Percentiles rank a stretch among this genome's conserved stretches.
These are phyloP conservation scores for Colletotrichum gloeosporioides DNA, from an alignment of 2,329 filamentous ascomycete species.

Conservation along the genomic window DNA sequence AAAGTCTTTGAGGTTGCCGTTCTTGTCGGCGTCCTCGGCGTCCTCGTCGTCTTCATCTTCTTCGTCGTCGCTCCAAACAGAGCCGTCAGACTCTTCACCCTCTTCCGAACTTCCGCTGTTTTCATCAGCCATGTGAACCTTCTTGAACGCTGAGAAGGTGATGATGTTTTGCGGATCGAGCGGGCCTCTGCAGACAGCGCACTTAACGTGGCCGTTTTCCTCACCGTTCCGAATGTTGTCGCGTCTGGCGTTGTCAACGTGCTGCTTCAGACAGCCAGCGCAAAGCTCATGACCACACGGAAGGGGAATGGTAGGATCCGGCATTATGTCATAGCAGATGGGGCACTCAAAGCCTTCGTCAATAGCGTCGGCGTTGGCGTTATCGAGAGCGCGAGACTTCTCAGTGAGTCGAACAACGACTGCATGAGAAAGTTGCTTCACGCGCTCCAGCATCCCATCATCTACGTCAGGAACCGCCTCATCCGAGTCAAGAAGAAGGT, in stretches of 20 bases:
- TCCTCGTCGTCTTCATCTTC: slow-evolving; percentile 33
- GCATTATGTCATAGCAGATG: slow-evolving; percentile 78
- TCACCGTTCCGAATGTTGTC: slow-evolving; percentile 64
- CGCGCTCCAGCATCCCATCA: slow-evolving; percentile 64
- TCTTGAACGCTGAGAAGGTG: slow-evolving; percentile 75
- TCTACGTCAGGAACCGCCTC: slow-evolving; percentile 44
- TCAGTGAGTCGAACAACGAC: slow-evolving; percentile 70
- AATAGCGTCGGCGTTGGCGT: slow-evolving; percentile 39
- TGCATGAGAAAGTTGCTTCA: slow-evolving; percentile 60
- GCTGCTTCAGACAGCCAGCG: slow-evolving; percentile 74
- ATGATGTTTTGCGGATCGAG: slow-evolving; percentile 75
- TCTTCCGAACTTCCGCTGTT: slow-evolving; percentile 31
- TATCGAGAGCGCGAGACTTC: slow-evolving; percentile 26
- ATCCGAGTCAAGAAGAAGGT: slow-evolving; percentile 61
- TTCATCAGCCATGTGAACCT: slow-evolving; percentile 68
- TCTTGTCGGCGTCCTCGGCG: slow-evolving; percentile 29
- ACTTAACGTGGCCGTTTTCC: slow-evolving; percentile 64
- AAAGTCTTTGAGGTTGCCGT: slow-evolving; percentile 41
- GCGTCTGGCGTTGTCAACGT: slow-evolving; percentile 65
- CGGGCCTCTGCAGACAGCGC: slow-evolving; percentile 75
- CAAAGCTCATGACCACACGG: slow-evolving; percentile 87
- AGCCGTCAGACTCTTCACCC: slow-evolving; percentile 38
- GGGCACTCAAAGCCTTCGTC: slow-evolving; percentile 73
- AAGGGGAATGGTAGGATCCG: slow-evolving; percentile 78
- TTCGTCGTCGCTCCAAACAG: slow-evolving; percentile 37